Percentiles rank a stretch among this genome's conserved stretches.
phyloP scores from a whole-genome alignment of 116 monocot species.

The Trichopus zeylanicus region DNA sequence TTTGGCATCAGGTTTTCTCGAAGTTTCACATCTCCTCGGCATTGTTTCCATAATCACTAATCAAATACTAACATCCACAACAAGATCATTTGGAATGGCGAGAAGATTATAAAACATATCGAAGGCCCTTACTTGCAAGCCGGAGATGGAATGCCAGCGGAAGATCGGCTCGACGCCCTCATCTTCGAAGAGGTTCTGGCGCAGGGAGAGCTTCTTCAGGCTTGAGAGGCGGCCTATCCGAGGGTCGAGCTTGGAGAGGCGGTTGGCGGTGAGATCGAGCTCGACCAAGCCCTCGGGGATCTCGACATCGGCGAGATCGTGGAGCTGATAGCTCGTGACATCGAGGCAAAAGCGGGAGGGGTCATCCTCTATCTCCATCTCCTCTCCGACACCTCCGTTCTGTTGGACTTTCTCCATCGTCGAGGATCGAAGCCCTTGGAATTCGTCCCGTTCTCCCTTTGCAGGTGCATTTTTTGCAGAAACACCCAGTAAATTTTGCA shows the following conservation, averaged over 20 bases:
- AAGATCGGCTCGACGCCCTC: conserved; percentile 45
- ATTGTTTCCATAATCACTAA: too few species aligned
- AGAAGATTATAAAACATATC: not conserved
- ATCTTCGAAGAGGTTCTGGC: conserved; percentile 90
- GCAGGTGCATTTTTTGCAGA: too few species aligned
- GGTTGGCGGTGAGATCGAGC: conserved; percentile 92
- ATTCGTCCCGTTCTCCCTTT: too few species aligned
- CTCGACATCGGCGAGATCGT: conserved; percentile 67
- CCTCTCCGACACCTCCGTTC: conserved; percentile 9
- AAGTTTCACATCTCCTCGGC: too few species aligned
- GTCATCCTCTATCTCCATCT: too few species aligned
- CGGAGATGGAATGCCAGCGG: conserved; percentile 51
- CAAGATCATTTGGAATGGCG: too few species aligned
- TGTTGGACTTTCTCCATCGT: conserved; percentile 7
- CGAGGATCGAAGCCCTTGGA: conserved; percentile 2
- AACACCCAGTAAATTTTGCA: too few species aligned
- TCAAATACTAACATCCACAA: too few species aligned
- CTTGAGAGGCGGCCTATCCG: conserved; percentile 43
- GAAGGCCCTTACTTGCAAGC: conserved; percentile 40
- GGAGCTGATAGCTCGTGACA: conserved; percentile 90
- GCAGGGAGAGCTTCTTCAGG: conserved; percentile 72
- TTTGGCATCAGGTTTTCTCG: too few species aligned
- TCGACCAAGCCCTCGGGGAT: conserved; percentile 62
- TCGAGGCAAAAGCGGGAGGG: conserved; percentile 34
- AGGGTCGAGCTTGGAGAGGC: conserved; percentile 55